Conservation (phyloP, 2,329 filamentous ascomycete species). For the Nemania diffusa region DNA sequence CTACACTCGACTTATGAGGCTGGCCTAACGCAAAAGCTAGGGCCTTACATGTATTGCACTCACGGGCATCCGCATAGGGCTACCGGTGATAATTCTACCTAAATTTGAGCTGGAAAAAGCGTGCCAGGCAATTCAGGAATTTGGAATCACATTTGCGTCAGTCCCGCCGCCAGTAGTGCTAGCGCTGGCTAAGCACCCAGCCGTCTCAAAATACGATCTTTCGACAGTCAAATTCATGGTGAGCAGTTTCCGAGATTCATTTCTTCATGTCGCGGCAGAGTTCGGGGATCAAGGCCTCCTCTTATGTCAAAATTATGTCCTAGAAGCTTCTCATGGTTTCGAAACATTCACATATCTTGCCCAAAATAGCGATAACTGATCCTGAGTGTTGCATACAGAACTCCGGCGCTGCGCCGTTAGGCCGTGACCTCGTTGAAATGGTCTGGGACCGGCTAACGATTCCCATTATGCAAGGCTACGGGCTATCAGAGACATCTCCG, state of each 20-base stretch:
- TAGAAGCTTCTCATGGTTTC: too few species aligned
- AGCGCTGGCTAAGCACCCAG: conserved; percentile 80
- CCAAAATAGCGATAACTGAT: too few species aligned
- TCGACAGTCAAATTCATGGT: conserved; percentile 78
- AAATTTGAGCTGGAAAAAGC: conserved; percentile 85
- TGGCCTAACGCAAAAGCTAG: conserved; percentile 33
- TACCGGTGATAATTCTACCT: conserved; percentile 75
- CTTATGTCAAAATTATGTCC: too few species aligned
- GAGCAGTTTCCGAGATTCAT: too few species aligned
- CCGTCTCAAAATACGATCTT: conserved; percentile 83
- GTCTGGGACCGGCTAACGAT: conserved; percentile 79
- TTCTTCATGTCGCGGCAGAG: too few species aligned
- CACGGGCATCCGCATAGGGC: conserved; percentile 71
- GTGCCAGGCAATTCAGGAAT: conserved; percentile 79
- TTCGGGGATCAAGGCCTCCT: too few species aligned
- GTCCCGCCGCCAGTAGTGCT: conserved; percentile 88
- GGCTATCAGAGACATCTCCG: conserved; percentile 86
- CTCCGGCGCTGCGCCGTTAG: conserved; percentile 86
- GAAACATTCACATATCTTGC: too few species aligned
- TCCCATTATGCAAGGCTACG: conserved; percentile 92
- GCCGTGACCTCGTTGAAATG: conserved; percentile 79
- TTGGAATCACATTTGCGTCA: conserved; percentile 80
- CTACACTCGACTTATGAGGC: neutral
- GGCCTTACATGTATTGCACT: conserved; percentile 80
- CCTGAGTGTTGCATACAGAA: conserved; percentile 55